Evolutionary conservation across 768 basidiomycete genomes (phyloP), one percentile per base, ranked within the genome.

Genomic region (Pulveroboletus frians): DNA sequence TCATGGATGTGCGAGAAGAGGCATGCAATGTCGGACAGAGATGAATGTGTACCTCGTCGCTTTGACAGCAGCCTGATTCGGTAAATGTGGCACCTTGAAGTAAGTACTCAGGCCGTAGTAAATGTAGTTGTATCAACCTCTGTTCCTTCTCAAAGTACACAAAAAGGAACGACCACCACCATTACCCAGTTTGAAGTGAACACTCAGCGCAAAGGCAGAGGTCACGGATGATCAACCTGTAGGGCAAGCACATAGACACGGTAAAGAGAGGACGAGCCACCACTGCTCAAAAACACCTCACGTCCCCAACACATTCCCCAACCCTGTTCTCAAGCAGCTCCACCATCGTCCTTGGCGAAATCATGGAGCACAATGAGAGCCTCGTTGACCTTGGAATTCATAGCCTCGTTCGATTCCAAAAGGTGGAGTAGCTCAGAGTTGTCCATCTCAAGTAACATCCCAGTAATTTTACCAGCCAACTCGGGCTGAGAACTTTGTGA

Each of bases 381-480:
- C 76, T 98, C 95, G 51, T 80, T 81, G 56, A 96, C 88, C 79
- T 99, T 99, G 70, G 76, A 73, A 63, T 81, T 80, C 77, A 99
- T 81, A 37, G 93, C 82, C 9, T 92, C 90, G 18, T 75, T 73
- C 47, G 82, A 73, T 52, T 95, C 92, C 59, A 98, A 72, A 43
- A 99, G 80, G 71, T 90, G 85, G 26, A 98, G 73, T 43, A 99
- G 78, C 71, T 98, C 96, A 41, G 77, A 65, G 73, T 95, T 95
- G 70, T 97, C 94, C 95, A 99, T 98, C 81, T 99, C 94, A 56
- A 97, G 81, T 64, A 97, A 76, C 94, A 97, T 97, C 48, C 92
- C 94, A 38, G 94, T 97, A 69, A 97, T 96, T 79, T 97, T 97
- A 53, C 96, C 96, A 56, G 96, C 93, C 65, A 96, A 76, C 18